Evolutionary conservation across 441 rosid genomes (phyloP).

Genomic region (Macaranga tanarius): DNA sequence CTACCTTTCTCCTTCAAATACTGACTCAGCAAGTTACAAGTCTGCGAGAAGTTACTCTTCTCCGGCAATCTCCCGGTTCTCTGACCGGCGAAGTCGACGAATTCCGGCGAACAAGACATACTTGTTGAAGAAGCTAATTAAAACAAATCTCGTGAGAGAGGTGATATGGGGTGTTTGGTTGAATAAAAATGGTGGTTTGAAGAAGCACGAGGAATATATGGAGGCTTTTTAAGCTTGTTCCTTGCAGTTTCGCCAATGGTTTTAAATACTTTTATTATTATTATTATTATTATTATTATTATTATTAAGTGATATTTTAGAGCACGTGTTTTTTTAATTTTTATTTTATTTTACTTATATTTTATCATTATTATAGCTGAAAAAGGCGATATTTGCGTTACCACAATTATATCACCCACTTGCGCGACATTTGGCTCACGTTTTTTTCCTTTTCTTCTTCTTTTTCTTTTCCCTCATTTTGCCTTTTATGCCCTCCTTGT

Average conservation of each 20-base stretch:
- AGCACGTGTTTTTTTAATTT: constrained; percentile 42
- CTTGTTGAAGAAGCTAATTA: neutral
- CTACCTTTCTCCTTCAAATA: constrained; percentile 70
- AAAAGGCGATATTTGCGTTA: constrained; percentile 20
- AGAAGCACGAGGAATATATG: constrained; percentile 53
- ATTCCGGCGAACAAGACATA: constrained; percentile 54
- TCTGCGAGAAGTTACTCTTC: constrained; percentile 59
- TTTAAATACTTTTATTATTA: neutral
- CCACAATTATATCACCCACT: neutral
- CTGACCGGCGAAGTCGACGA: constrained; percentile 28
- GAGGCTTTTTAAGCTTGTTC: constrained; percentile 21
- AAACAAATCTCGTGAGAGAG: too few relatives aligned
- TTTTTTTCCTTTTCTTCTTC: neutral
- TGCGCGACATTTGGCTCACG: constrained; percentile 2
- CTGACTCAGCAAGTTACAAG: constrained; percentile 68
- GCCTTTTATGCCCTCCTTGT: neutral
- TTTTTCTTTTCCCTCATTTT: neutral
- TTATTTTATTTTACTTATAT: neutral
- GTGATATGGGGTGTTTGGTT: too few relatives aligned
- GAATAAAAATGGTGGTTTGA: neutral
- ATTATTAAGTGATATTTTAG: constrained; percentile 16
- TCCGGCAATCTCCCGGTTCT: constrained; percentile 31
- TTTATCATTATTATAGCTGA: neutral
- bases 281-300: neutral
- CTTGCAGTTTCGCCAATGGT: constrained; percentile 24